These are phyloP conservation scores for Penicillium flavigenum DNA, from an alignment of 495 filamentous ascomycete genomes.

Conservation along the genomic window DNA sequence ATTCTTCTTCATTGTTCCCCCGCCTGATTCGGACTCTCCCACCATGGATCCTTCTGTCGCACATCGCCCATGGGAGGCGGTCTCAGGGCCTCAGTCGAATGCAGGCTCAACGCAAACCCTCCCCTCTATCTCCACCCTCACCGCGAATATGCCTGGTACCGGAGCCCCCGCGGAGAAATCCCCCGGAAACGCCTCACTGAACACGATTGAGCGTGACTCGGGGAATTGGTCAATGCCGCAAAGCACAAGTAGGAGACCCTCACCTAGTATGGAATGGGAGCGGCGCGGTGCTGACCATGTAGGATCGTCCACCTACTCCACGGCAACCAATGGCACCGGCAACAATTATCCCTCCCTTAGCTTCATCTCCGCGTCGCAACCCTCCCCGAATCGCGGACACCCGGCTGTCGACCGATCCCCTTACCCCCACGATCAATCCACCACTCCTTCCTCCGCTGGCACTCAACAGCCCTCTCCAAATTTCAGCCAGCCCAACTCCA, in stretches of 20 bases:
- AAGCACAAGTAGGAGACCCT: conserved; percentile 46
- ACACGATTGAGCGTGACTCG: conserved; percentile 51
- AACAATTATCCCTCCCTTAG: conserved; percentile 50
- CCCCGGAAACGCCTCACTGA: conserved; percentile 46
- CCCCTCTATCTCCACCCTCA: conserved; percentile 50
- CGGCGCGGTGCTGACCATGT: conserved; percentile 30
- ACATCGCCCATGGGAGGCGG: conserved; percentile 46
- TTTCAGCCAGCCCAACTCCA: conserved; percentile 42
- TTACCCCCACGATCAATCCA: conserved; percentile 42
- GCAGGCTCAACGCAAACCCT: conserved; percentile 45
- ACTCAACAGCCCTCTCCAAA: conserved; percentile 46
- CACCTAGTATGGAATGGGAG: conserved; percentile 6
- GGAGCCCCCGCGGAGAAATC: conserved; percentile 41
- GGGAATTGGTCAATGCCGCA: conserved; percentile 54
- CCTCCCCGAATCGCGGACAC: conserved; percentile 49
- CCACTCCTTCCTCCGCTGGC: conserved; percentile 46
- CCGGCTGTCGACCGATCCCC: conserved; percentile 48
- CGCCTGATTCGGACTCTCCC: conserved; percentile 10
- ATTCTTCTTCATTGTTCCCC: neutral
- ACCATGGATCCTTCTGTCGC: conserved; percentile 43
- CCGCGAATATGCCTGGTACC: conserved; percentile 40
- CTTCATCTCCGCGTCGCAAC: conserved; percentile 50
- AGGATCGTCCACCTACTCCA: conserved; percentile 59
- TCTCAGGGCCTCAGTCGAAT: conserved; percentile 39
- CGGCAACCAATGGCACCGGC: conserved; percentile 46